Conservation (phyloP, 305 asterid genomes). For the Fraxinus latifolia region DNA sequence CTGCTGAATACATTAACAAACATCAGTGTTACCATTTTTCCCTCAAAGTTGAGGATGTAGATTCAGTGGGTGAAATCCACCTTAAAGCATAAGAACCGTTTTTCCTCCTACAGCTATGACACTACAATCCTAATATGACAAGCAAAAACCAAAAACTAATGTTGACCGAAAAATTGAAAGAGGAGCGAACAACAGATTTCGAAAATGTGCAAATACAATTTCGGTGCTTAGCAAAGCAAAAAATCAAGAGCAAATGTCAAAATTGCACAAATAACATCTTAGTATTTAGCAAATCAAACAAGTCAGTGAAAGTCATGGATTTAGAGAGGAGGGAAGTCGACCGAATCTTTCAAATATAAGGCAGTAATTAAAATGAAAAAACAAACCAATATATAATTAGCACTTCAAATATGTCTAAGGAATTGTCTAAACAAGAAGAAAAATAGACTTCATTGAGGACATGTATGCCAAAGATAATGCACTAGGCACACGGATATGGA, state of each 20-base stretch:
- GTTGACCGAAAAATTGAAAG: neutral
- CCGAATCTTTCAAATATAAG: neutral
- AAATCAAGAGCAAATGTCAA: neutral
- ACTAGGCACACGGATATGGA: neutral
- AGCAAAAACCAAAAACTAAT: too few species aligned
- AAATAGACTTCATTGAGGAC: neutral
- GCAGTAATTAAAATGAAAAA: neutral
- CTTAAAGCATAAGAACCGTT: neutral
- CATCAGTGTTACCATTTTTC: neutral
- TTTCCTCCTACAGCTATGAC: neutral
- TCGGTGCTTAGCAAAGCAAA: neutral
- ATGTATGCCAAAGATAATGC: neutral
- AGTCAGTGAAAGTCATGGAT: neutral
- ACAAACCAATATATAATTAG: too few species aligned
- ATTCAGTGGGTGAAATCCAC: neutral
- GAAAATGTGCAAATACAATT: too few species aligned
- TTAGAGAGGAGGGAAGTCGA: too few species aligned
- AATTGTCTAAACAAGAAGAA: neutral
- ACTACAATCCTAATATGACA: neutral
- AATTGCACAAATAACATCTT: neutral
- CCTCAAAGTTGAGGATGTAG: neutral
- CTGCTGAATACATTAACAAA: neutral
- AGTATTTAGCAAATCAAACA: neutral
- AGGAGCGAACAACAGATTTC: neutral
- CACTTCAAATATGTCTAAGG: neutral